phyloP scores from a whole-genome alignment of 441 rosid genomes.

The California macrophylla region DNA sequence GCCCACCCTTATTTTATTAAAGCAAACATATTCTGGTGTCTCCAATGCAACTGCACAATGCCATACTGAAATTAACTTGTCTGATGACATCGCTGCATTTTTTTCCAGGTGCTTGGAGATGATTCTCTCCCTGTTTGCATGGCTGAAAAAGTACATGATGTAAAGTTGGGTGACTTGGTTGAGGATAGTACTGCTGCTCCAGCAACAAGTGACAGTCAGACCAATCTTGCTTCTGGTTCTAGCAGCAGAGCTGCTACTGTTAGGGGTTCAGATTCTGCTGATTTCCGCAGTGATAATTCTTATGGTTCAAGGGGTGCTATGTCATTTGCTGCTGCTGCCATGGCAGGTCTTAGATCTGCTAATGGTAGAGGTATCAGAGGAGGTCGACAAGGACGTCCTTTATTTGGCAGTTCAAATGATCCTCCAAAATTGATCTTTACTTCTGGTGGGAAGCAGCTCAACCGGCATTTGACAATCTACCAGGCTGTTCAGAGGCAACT shows the following conservation, averaged over 20 bases:
- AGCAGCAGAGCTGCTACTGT: conserved; percentile 65
- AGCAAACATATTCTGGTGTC: neutral
- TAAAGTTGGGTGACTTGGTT: conserved; percentile 68
- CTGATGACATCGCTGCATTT: neutral
- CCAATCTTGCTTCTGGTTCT: conserved; percentile 65
- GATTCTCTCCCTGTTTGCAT: conserved; percentile 85
- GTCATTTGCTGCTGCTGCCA: conserved; percentile 97
- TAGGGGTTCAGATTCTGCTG: conserved; percentile 69
- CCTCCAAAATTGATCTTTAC: conserved; percentile 75
- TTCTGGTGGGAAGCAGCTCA: conserved; percentile 84
- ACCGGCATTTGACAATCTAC: conserved; percentile 86
- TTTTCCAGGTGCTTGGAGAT: conserved; percentile 66
- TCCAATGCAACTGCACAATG: neutral
- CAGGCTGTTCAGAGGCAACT: conserved; percentile 96
- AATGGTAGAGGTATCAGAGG: conserved; percentile 90
- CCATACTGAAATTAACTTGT: neutral
- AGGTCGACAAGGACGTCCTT: conserved; percentile 73
- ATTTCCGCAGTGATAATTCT: conserved; percentile 53
- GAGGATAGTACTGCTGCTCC: conserved; percentile 50
- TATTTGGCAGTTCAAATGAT: conserved; percentile 59
- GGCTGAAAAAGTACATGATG: conserved; percentile 94
- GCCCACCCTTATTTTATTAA: neutral
- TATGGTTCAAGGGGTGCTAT: conserved; percentile 87
- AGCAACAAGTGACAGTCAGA: conserved; percentile 50
- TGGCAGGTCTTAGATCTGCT: conserved; percentile 93